Conservation (phyloP, 768 basidiomycete species). For the Lentinula lateritia region DNA sequence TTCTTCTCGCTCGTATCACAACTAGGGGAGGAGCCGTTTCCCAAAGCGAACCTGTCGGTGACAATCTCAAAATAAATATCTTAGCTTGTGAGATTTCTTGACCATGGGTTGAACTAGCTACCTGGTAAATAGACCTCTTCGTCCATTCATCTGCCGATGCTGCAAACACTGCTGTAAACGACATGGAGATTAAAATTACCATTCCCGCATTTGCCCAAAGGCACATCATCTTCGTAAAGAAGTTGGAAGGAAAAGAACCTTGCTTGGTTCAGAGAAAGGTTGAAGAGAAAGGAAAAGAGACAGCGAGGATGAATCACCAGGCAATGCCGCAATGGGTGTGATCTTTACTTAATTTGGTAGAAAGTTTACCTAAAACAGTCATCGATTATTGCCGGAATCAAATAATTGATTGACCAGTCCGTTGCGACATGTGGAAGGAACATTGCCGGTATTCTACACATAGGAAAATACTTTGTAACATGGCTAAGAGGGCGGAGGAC, state of each 20-base stretch:
- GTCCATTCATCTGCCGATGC: constrained; percentile 15
- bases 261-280: neutral
- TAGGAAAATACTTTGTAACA: neutral
- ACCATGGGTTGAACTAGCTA: neutral
- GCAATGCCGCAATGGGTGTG: too few relatives aligned
- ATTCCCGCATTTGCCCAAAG: neutral
- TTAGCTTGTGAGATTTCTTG: neutral
- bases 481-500: constrained; percentile 9
- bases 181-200: neutral
- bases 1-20: constrained; percentile 51
- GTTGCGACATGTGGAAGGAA: too few relatives aligned
- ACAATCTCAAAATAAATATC: constrained; percentile 33
- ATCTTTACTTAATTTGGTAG: neutral
- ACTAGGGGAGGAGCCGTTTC: constrained; percentile 33
- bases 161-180: neutral
- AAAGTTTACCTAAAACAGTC: neutral
- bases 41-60: constrained; percentile 63
- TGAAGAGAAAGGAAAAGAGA: neutral
- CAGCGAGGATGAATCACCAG: too few relatives aligned
- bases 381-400: too few relatives aligned
- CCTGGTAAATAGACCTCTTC: constrained; percentile 21
- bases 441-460: too few relatives aligned
- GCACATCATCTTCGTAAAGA: neutral
- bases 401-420: too few relatives aligned
- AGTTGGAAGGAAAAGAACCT: neutral